Base-by-base conservation (phyloP, 371 early-diverging fungal species). In the Mortierella sp. region DNA sequence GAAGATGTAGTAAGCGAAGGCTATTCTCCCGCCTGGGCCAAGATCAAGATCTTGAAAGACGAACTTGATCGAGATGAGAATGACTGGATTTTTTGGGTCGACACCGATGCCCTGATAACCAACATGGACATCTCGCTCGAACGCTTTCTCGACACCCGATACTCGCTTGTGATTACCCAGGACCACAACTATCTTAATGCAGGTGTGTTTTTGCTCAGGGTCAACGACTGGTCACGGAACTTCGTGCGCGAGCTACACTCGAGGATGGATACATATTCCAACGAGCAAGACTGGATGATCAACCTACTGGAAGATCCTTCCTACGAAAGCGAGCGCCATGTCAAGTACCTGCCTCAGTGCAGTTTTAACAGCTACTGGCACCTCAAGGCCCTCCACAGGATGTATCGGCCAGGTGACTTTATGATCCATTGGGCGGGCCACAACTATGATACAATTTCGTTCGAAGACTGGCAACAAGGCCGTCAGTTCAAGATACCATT, bases 1-100 rank as follows among this genome's bases (percentile, higher is more conserved):
- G 75, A 78, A 8, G 78, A 80, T 13, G 78, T 77, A 10, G 34
- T 77, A 38, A 24, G 34, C 3, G 34, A 75, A 24, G 80, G 80
- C n/a, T 31, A 21, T 50, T n/a, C 70, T 14, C 84, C 80, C 14
- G 78, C 79, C 68, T 80, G 79, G 84, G 80, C 77, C 57, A 84
- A 80, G 60, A 54, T 77, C 77, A 76, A 70, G 68, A 80, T 83
- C 48, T 26, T 80, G 54, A 10, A 73, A 10, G 80, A 84, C 21
- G 80, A 77, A 72, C 65, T 84, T 2, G 79, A 79, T 1, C 72
- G 72, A 31, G 57, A 71, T 54, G 82, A 78, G 68, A 31, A 71
- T 60, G 80, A 79, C 75, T 83, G 84, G 80, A 80, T 80, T 26
- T 84, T 84, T 54, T 84, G 80, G 80, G 75, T 80, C 71, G 83